Evolutionary conservation across 1,139 yeast genomes (phyloP).

Genomic region (Pichia norvegensis): DNA sequence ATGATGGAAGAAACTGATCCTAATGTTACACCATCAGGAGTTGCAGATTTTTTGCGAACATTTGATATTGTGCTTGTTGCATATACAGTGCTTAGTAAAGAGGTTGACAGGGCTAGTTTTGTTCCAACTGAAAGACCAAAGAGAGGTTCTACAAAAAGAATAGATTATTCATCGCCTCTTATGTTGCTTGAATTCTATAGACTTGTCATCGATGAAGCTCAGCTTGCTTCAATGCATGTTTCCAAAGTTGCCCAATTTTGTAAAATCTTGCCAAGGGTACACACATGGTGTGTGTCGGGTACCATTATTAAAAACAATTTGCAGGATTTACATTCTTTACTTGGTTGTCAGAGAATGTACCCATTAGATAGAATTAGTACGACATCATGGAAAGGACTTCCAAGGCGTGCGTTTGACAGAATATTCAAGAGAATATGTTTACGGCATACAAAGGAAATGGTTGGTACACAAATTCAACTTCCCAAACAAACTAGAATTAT

Average conservation of each 20-base stretch:
- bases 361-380: conserved; percentile 45
- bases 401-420: conserved; percentile 24
- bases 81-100: conserved; percentile 60
- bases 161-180: conserved; percentile 70
- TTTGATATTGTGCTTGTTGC: conserved; percentile 78
- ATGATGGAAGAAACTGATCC: conserved; percentile 25
- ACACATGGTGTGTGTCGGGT: conserved; percentile 96
- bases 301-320: conserved; percentile 72
- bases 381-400: conserved; percentile 25
- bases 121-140: conserved; percentile 53
- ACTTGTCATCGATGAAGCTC: conserved; percentile 86
- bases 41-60: conserved; percentile 28
- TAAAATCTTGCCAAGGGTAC: conserved; percentile 68
- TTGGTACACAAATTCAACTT: conserved; percentile 61
- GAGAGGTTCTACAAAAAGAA: conserved; percentile 31
- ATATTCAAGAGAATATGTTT: conserved; percentile 42
- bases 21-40: conserved; percentile 34
- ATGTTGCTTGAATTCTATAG: conserved; percentile 86
- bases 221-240: conserved; percentile 72
- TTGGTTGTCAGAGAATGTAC: conserved; percentile 54
- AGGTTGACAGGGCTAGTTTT: conserved; percentile 74
- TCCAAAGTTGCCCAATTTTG: conserved; percentile 79
- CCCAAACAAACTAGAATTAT: conserved; percentile 72
- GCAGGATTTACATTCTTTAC: conserved; percentile 60
- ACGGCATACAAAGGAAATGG: conserved; percentile 81